These are phyloP conservation scores for Scheffersomyces coipomensis DNA, from an alignment of 805 yeast species.

Conservation along the genomic window DNA sequence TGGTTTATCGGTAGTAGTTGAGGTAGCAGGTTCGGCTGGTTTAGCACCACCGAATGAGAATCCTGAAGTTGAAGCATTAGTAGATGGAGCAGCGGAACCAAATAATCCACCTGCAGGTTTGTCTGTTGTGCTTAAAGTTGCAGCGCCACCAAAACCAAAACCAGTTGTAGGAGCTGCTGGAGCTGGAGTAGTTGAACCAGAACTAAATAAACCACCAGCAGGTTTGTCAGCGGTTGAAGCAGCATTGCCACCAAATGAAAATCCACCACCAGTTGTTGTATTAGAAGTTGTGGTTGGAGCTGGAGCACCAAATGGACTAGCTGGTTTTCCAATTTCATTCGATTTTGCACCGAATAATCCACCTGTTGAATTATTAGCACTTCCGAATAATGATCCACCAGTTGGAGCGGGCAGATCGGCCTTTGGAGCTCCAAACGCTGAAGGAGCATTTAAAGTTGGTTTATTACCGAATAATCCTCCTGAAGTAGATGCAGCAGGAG, in stretches of 20 bases:
- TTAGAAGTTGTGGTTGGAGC: slow-evolving; percentile 10
- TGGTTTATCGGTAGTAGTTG: slow-evolving; percentile 3
- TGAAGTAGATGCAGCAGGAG: slow-evolving; percentile 7
- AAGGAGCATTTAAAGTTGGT: slow-evolving; percentile 1
- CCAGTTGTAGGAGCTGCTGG: background rate
- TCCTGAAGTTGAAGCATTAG: slow-evolving; percentile 8
- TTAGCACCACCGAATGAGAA: slow-evolving; percentile 15
- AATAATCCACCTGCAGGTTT: slow-evolving; percentile 10
- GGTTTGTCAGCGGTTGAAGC: slow-evolving; percentile 5
- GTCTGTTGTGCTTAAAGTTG: slow-evolving; percentile 1
- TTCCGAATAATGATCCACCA: slow-evolving; percentile 18
- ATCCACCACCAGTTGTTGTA: slow-evolving; percentile 2
- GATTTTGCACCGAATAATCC: slow-evolving; percentile 20
- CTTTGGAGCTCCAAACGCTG: slow-evolving; percentile 4
- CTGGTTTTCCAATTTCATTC: slow-evolving; percentile 3
- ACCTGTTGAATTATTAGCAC: slow-evolving; percentile 5
- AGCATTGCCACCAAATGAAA: slow-evolving; percentile 2
- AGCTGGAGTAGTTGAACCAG: background rate
- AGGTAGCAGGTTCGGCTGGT: slow-evolving; percentile 6
- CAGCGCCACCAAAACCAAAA: slow-evolving; percentile 14
- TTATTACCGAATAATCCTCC: slow-evolving; percentile 9
- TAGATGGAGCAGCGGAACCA: slow-evolving; percentile 7
- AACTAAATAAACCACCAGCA: slow-evolving; percentile 13
- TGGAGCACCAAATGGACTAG: background rate
- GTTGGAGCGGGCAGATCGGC: slow-evolving; percentile 3